phyloP scores from a whole-genome alignment of 2,329 filamentous ascomycete species.

The Piedraia hortae region DNA sequence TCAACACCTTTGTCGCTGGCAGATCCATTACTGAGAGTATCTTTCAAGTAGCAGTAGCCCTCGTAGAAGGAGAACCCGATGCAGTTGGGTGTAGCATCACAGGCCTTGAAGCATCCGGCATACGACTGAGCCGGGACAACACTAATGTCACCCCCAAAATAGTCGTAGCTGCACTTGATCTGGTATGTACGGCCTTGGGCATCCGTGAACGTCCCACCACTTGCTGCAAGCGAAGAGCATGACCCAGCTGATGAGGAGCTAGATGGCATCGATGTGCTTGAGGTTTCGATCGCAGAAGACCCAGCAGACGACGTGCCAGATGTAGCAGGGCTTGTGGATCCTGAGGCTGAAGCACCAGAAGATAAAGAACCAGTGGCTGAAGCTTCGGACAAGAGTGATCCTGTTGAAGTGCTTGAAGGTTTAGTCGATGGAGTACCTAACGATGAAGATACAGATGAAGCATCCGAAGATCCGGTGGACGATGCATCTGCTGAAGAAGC shows the following conservation, averaged over 20 bases:
- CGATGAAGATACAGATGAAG: not conserved
- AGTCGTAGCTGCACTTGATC: constrained; percentile 1
- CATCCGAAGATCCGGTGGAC: not conserved
- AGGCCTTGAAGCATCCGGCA: constrained; percentile 2
- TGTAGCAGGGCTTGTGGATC: too few species aligned
- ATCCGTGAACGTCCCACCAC: too few species aligned
- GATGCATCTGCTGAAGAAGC: not conserved
- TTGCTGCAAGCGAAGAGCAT: constrained; percentile 1
- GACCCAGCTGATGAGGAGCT: too few species aligned
- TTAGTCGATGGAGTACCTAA: not conserved
- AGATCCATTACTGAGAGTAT: not conserved
- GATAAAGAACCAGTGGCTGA: too few species aligned
- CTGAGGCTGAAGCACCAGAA: too few species aligned
- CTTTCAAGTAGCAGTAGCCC: not conserved
- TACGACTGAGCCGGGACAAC: constrained; percentile 1
- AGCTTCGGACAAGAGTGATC: too few species aligned
- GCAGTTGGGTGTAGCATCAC: constrained; percentile 3
- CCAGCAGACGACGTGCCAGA: too few species aligned
- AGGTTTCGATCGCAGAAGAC: too few species aligned
- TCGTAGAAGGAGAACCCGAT: constrained; percentile 2
- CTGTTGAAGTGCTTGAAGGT: too few species aligned
- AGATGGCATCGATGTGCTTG: too few species aligned
- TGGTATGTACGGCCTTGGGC: constrained; percentile 1
- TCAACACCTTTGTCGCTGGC: not conserved
- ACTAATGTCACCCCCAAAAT: constrained; percentile 1